Evolutionary conservation across 2,329 filamentous ascomycete genomes (phyloP).

Genomic region (Colletotrichum tropicicola): DNA sequence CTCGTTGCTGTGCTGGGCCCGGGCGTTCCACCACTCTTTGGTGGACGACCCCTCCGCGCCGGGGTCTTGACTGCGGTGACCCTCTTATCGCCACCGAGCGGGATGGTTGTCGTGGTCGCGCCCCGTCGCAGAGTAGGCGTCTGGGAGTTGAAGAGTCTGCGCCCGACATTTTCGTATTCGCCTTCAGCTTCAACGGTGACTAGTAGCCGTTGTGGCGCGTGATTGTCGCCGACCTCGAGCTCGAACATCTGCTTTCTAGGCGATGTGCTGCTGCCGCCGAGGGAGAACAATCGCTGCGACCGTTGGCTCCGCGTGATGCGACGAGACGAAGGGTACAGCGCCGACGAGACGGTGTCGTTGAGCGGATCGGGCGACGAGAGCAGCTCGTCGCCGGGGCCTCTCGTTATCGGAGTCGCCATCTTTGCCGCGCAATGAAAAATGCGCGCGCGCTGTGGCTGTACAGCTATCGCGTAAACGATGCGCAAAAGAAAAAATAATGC

Average conservation of each 20-base stretch:
- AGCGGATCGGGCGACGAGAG: constrained; percentile 63
- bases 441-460: constrained; percentile 9
- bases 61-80: constrained; percentile 47
- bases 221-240: constrained; percentile 61
- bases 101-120: constrained; percentile 59
- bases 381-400: constrained; percentile 45
- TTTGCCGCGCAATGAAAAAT: constrained; percentile 32
- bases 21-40: constrained; percentile 63
- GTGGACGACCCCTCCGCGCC: constrained; percentile 54
- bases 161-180: constrained; percentile 36
- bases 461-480: constrained; percentile 2
- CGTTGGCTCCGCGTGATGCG: constrained; percentile 52
- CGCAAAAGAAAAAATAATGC: constrained; percentile 1
- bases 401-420: constrained; percentile 41
- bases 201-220: constrained; percentile 59
- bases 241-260: constrained; percentile 66
- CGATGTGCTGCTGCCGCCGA: constrained; percentile 45
- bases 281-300: constrained; percentile 47
- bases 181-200: constrained; percentile 64
- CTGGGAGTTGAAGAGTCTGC: constrained; percentile 54
- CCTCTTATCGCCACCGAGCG: constrained; percentile 56
- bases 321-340: constrained; percentile 43
- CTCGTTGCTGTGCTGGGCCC: constrained; percentile 52
- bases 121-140: constrained; percentile 50
- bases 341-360: constrained; percentile 47